Conservation (phyloP, 257 asterid genomes). For the Vinca minor region DNA sequence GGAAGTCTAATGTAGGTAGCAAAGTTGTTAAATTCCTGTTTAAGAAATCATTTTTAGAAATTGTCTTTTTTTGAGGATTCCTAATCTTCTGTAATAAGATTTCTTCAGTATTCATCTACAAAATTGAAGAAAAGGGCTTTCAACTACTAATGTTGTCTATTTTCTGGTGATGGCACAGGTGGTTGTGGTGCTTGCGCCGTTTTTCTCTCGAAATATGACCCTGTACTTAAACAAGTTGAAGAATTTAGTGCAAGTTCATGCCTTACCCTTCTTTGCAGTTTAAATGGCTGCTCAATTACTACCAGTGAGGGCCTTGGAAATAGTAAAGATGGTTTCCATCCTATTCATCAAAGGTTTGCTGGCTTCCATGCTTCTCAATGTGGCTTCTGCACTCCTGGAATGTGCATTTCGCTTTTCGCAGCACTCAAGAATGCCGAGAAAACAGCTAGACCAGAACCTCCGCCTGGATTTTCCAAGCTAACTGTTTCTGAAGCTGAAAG, state of each 20-base stretch:
- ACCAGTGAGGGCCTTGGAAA: slow-evolving; percentile 79
- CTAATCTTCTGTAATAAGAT: too few species aligned
- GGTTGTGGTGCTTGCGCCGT: slow-evolving; percentile 84
- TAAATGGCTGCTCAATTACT: slow-evolving; percentile 53
- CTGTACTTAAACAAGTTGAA: slow-evolving; percentile 29
- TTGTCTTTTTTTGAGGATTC: too few species aligned
- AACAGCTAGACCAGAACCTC: slow-evolving; percentile 24
- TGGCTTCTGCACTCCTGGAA: slow-evolving; percentile 83
- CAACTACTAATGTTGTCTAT: background rate
- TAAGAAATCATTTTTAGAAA: too few species aligned
- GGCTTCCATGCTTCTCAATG: slow-evolving; percentile 83
- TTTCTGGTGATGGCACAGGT: slow-evolving; percentile 29
- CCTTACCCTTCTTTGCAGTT: slow-evolving; percentile 64
- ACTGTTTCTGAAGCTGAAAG: slow-evolving; percentile 56
- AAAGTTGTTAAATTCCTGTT: too few species aligned
- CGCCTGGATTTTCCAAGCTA: slow-evolving; percentile 52
- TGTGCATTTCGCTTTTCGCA: slow-evolving; percentile 63
- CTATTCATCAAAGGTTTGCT: slow-evolving; percentile 60
- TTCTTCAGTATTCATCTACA: too few species aligned
- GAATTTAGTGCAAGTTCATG: slow-evolving; percentile 47
- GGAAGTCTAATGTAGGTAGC: too few species aligned
- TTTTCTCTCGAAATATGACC: slow-evolving; percentile 49
- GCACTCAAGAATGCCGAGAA: slow-evolving; percentile 48
- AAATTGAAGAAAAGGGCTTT: background rate
- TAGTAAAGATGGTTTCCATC: slow-evolving; percentile 60